Percentiles rank a stretch among this genome's conserved stretches.
These are phyloP conservation scores for Xanthoconium separans DNA, from an alignment of 1,284 basidiomycete genomes.

Conservation along the genomic window DNA sequence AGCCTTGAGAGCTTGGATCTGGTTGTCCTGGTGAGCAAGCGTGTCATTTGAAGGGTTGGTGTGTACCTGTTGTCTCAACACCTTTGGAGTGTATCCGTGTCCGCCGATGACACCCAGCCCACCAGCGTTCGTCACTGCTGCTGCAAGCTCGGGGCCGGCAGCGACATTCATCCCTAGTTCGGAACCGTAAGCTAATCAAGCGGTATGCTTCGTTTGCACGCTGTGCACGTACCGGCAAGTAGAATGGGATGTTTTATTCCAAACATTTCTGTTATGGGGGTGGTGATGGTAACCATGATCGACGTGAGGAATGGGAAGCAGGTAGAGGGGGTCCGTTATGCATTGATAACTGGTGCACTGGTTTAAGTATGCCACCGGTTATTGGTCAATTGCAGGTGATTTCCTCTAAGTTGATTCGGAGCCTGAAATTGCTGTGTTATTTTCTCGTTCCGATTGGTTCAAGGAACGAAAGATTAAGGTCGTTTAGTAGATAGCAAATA, in stretches of 20 bases:
- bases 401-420: too few species aligned
- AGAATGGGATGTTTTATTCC: constrained; percentile 86
- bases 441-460: too few species aligned
- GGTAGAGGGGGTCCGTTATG: too few species aligned
- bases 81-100: constrained; percentile 76
- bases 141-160: constrained; percentile 83
- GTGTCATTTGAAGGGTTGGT: neutral
- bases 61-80: constrained; percentile 64
- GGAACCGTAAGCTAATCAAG: constrained; percentile 2
- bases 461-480: neutral
- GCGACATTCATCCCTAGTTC: constrained; percentile 79
- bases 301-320: too few species aligned
- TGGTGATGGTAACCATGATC: constrained; percentile 48
- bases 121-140: constrained; percentile 80
- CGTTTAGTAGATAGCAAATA: constrained; percentile 20
- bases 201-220: neutral
- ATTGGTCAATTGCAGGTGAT: too few species aligned
- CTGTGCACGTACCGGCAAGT: constrained; percentile 60
- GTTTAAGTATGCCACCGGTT: too few species aligned
- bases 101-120: constrained; percentile 89
- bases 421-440: too few species aligned
- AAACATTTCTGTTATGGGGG: constrained; percentile 82
- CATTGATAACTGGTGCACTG: too few species aligned
- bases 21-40: constrained; percentile 13
- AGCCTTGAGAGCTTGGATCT: constrained; percentile 76